Evolutionary conservation across 108 stramenopile genomes (phyloP).

Genomic region (Parmales sp.): DNA sequence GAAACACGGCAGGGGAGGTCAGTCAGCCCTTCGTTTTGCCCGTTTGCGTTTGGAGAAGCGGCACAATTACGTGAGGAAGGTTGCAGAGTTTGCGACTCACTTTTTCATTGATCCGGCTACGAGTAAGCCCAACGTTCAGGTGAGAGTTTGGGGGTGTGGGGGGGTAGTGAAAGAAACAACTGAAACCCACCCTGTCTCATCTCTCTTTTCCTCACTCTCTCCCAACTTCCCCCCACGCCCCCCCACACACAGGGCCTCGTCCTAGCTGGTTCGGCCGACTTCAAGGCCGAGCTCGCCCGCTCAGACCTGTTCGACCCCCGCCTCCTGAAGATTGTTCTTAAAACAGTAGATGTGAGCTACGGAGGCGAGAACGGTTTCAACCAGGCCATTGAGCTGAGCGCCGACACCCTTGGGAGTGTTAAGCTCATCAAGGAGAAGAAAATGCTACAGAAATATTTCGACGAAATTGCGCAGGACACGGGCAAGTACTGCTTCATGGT

Average conservation of each 20-base stretch:
- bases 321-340: slow-evolving; percentile 83
- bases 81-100: slow-evolving; percentile 91
- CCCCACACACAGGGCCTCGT: slow-evolving; percentile 92
- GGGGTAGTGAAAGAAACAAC: too few relatives aligned
- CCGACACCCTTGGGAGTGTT: slow-evolving; percentile 88
- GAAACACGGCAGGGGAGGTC: slow-evolving; percentile 96
- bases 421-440: slow-evolving; percentile 99
- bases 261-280: slow-evolving; percentile 94
- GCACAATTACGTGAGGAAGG: slow-evolving; percentile 98
- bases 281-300: slow-evolving; percentile 83
- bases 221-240: too few relatives aligned
- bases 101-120: slow-evolving; percentile 86
- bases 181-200: too few relatives aligned
- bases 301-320: slow-evolving; percentile 91
- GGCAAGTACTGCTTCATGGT: slow-evolving; percentile 99
- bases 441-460: slow-evolving; percentile 91
- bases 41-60: slow-evolving; percentile 96
- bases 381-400: slow-evolving; percentile 93
- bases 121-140: slow-evolving; percentile 88
- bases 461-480: slow-evolving; percentile 95
- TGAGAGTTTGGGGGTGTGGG: too few relatives aligned
- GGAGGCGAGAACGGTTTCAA: slow-evolving; percentile 98
- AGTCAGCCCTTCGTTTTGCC: slow-evolving; percentile 98
- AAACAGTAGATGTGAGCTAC: slow-evolving; percentile 95
- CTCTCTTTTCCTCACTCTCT: too few relatives aligned